Base-by-base conservation (phyloP, 2,329 filamentous ascomycete species). In the Neonectria hederae region DNA sequence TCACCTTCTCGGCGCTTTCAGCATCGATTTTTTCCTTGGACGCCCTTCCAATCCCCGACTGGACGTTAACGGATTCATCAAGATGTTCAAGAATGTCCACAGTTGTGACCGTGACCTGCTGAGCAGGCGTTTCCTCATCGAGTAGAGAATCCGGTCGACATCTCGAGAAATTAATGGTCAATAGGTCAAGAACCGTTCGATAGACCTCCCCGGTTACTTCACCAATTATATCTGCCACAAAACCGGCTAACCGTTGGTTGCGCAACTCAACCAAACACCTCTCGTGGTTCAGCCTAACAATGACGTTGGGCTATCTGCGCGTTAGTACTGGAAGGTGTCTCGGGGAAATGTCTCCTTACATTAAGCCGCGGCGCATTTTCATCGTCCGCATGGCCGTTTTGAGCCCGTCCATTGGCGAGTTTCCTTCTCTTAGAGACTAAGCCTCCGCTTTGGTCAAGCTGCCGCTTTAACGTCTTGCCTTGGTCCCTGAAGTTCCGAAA, bases 221-320 rank as follows among this genome's bases (percentile, higher is more conserved):
- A 48, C 94, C 92, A 21, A 96, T 85, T 32, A 87, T 84, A 57
- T 91, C 87, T 55, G 89, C 85, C 1, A 89, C 93, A 61, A 94
- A 87, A n/a, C 89, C 84, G 56, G 90, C 88, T 3, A 98, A 88
- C 21, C 89, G 88, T 68, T 90, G 86, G 72, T 93, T 97, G 61
- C 95, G 92, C 67, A 97, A 83, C 54, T 92, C 89, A 10, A 97
- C 92, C 7, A 90, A 83, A 63, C 93, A 92, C 77, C 95, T 97
- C 60, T 94, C 91, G 73, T 93, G 90, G 75, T 97, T 97, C 59
- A 97, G 83, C 28, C 90, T 88, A 53, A 98, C 83, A 38, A 94
- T 85, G 68, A 94, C 83, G 62, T 91, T 87, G 54, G 88, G 86
- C 90, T 97, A 75, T 2, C 61, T 45, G 46, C 28, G 55, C 21